A percentile compares a stretch with the other conserved stretches of the same genome.
phyloP scores from a whole-genome alignment of 1,284 basidiomycete genomes.

The Fomitopsis betulina region DNA sequence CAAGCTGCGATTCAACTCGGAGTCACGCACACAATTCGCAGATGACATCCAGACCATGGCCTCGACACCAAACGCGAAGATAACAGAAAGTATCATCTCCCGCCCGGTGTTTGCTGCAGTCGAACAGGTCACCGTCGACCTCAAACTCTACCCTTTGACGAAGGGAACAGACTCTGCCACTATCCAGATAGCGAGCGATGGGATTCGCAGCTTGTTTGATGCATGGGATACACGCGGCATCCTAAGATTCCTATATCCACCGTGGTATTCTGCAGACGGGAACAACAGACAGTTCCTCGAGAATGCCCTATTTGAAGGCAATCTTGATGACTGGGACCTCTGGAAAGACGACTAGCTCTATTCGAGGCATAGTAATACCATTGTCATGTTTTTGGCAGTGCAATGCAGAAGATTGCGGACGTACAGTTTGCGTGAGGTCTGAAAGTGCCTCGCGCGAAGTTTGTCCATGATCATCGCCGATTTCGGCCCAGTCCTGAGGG shows the following conservation, averaged over 20 bases:
- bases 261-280: background rate
- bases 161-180: background rate
- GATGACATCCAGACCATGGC: background rate
- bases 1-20: background rate
- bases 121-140: background rate
- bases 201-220: background rate
- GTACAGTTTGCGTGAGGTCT: too few relatives aligned
- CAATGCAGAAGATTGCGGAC: background rate
- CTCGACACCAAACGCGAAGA: background rate
- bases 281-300: background rate
- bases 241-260: background rate
- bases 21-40: background rate
- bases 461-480: constrained; percentile 34
- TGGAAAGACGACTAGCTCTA: background rate
- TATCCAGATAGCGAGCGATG: background rate
- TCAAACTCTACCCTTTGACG: background rate
- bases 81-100: background rate
- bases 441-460: background rate
- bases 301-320: too few relatives aligned
- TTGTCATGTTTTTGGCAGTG: too few relatives aligned
- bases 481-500: constrained; percentile 48
- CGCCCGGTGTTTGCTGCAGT: background rate
- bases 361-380: background rate
- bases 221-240: background rate
- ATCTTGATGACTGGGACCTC: background rate